Conservation (phyloP, 768 basidiomycete genomes). For the Amyloporia xantha region DNA sequence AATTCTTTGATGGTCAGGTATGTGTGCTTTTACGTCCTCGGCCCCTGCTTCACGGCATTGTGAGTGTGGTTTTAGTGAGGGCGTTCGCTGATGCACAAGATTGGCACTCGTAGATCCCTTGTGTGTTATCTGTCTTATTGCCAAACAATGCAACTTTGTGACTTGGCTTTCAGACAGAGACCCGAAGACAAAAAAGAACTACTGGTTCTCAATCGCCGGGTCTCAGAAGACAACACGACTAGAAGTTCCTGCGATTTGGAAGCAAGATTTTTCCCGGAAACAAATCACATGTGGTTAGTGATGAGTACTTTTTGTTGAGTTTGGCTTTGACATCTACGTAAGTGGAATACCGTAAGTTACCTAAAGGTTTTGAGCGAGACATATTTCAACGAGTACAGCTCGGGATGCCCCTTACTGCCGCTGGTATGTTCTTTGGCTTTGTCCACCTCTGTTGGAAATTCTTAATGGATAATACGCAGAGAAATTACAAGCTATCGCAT, state of each 20-base stretch:
- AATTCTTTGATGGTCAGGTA: conserved; percentile 42
- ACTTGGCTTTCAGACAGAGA: conserved; percentile 47
- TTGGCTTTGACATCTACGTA: background rate
- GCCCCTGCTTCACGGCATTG: too few relatives aligned
- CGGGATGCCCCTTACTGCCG: conserved; percentile 66
- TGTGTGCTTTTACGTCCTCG: conserved; percentile 9
- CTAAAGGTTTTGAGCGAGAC: conserved; percentile 58
- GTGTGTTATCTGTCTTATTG: conserved; percentile 30
- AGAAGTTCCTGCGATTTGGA: conserved; percentile 49
- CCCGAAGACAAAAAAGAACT: conserved; percentile 49
- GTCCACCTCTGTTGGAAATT: too few relatives aligned
- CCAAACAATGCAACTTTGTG: too few relatives aligned
- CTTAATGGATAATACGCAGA: too few relatives aligned
- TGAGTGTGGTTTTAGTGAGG: too few relatives aligned
- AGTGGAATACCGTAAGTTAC: conserved; percentile 66
- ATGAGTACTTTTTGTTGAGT: too few relatives aligned
- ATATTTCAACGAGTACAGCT: conserved; percentile 81
- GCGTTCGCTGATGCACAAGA: background rate
- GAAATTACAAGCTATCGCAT: conserved; percentile 73
- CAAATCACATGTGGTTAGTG: conserved; percentile 62
- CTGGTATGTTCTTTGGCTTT: too few relatives aligned
- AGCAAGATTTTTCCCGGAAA: conserved; percentile 45
- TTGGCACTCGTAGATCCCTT: conserved; percentile 42
- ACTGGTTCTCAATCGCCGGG: conserved; percentile 52
- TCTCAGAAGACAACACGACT: conserved; percentile 35